Conservation (phyloP, 495 filamentous ascomycete species). For the Bryoglossum gracile region DNA sequence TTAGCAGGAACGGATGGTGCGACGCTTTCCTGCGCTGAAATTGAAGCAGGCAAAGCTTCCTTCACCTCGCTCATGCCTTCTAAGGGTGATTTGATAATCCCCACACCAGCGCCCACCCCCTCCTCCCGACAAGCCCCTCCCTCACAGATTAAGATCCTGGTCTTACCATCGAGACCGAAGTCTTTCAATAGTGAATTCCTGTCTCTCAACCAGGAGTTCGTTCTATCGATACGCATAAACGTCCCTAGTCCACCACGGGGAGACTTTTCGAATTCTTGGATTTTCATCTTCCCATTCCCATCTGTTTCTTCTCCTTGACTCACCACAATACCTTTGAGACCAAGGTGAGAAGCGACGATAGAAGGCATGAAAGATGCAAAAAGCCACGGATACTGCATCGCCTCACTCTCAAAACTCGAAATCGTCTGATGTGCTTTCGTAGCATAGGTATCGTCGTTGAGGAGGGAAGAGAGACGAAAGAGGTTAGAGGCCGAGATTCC, state of each 20-base stretch:
- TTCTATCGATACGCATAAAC: slow-evolving; percentile 8
- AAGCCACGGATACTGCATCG: slow-evolving; percentile 85
- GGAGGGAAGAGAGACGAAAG: slow-evolving; percentile 63
- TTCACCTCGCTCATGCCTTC: slow-evolving; percentile 1
- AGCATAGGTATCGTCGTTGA: slow-evolving; percentile 59
- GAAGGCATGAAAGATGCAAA: slow-evolving; percentile 72
- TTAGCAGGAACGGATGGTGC: too few species aligned
- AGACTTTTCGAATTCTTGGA: slow-evolving; percentile 19
- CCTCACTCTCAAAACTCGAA: slow-evolving; percentile 78
- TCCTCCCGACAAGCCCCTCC: slow-evolving; percentile 39
- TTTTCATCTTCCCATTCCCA: slow-evolving; percentile 11
- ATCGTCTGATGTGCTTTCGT: slow-evolving; percentile 64
- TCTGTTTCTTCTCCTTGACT: slow-evolving; percentile 10
- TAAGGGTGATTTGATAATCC: slow-evolving; percentile 3
- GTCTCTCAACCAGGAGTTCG: slow-evolving; percentile 20
- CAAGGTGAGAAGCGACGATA: slow-evolving; percentile 62
- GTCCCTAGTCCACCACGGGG: slow-evolving; percentile 19
- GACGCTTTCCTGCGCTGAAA: too few species aligned
- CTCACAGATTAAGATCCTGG: slow-evolving; percentile 45
- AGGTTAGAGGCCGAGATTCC: slow-evolving; percentile 78
- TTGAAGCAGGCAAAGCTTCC: slow-evolving; percentile 7
- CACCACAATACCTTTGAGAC: slow-evolving; percentile 24
- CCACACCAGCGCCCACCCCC: slow-evolving; percentile 4
- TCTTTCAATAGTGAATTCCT: slow-evolving; percentile 34
- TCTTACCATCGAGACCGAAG: slow-evolving; percentile 34